Conservation (phyloP, 805 yeast species). For the Candida awuae region DNA sequence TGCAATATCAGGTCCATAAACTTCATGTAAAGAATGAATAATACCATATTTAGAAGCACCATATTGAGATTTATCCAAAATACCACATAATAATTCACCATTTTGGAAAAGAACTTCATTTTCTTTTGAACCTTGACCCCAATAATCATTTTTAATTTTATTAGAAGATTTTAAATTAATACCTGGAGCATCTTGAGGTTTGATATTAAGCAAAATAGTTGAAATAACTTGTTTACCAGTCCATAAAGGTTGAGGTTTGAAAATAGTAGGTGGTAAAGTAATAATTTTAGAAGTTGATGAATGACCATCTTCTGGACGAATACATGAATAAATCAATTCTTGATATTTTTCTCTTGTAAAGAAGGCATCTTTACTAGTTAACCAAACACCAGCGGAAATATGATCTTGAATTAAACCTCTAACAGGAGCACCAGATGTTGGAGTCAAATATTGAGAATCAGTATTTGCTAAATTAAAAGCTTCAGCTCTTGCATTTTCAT, state of each 20-base stretch:
- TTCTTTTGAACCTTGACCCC: conserved; percentile 83
- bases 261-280: conserved; percentile 83
- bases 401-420: conserved; percentile 99
- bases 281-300: conserved; percentile 57
- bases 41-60: conserved; percentile 97
- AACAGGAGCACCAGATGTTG: conserved; percentile 96
- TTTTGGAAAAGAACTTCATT: conserved; percentile 77
- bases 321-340: conserved; percentile 86
- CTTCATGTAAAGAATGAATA: conserved; percentile 92
- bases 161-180: conserved; percentile 74
- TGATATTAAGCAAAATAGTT: conserved; percentile 82
- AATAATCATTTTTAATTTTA: conserved; percentile 88
- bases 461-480: conserved; percentile 93
- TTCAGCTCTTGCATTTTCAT: conserved; percentile 94
- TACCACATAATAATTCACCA: conserved; percentile 88
- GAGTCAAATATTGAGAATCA: conserved; percentile 94
- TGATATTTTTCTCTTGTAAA: conserved; percentile 89
- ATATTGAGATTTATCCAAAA: conserved; percentile 94
- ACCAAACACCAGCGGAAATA: conserved; percentile 98
- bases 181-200: conserved; percentile 86
- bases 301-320: conserved; percentile 97
- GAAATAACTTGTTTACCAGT: conserved; percentile 96
- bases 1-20: conserved; percentile 85
- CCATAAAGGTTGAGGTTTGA: conserved; percentile 88
- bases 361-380: conserved; percentile 85